Percentiles rank a stretch among this genome's conserved stretches.
Evolutionary conservation across 192 early-diverging fungal genomes (phyloP).

Genomic region (Coemansia sp.): DNA sequence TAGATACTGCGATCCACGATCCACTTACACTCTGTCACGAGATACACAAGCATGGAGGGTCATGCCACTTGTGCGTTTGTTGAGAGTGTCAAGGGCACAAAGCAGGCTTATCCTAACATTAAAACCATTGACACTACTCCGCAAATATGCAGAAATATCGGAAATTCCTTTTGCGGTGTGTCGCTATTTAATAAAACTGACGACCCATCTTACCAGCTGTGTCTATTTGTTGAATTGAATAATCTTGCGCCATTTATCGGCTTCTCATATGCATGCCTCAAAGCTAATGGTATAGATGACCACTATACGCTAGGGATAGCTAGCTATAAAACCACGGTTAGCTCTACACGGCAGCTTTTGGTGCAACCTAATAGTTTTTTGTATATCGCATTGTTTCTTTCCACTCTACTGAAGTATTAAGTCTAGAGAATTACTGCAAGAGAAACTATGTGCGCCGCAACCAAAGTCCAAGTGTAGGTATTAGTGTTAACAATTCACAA

Average conservation of each 20-base stretch:
- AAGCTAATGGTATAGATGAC: background rate
- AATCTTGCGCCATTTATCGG: background rate
- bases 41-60: background rate
- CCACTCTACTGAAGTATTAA: background rate
- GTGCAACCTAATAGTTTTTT: background rate
- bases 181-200: background rate
- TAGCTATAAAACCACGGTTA: background rate
- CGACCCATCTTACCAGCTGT: background rate
- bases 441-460: background rate
- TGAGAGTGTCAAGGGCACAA: background rate
- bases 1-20: background rate
- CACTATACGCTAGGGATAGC: background rate
- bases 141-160: background rate
- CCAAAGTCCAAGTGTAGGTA: background rate
- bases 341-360: background rate
- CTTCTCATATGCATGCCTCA: background rate
- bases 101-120: background rate
- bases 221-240: background rate
- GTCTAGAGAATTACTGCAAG: background rate
- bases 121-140: background rate
- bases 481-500: background rate
- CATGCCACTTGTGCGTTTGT: background rate
- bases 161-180: background rate
- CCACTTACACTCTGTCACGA: background rate
- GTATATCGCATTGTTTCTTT: background rate